Percentiles rank a stretch among this genome's conserved stretches.
Conservation (phyloP, 805 yeast species). For the Candida boleticola region DNA sequence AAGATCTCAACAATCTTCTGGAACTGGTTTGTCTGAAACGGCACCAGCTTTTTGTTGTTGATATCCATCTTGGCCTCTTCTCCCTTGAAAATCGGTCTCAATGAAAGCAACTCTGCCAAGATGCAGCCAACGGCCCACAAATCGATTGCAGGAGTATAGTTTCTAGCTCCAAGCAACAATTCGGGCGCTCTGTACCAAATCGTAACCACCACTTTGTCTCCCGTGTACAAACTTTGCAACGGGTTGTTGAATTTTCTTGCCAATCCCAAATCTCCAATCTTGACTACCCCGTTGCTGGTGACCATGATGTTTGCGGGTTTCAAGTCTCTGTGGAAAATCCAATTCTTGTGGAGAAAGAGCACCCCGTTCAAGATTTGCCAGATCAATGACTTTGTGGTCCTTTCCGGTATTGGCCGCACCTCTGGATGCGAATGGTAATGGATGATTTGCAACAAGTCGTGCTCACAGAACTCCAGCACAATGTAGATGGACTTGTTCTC, state of each 20-base stretch:
- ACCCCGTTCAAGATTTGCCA: slow-evolving; percentile 95
- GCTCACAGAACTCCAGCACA: slow-evolving; percentile 96
- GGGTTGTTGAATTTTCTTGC: slow-evolving; percentile 88
- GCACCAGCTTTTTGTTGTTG: slow-evolving; percentile 79
- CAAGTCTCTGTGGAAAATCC: slow-evolving; percentile 93
- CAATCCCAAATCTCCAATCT: slow-evolving; percentile 92
- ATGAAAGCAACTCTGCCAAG: slow-evolving; percentile 81
- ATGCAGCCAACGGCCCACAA: slow-evolving; percentile 97
- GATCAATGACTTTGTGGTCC: slow-evolving; percentile 76
- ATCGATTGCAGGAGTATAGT: slow-evolving; percentile 90
- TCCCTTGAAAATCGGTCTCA: slow-evolving; percentile 94
- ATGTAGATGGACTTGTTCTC: slow-evolving; percentile 89
- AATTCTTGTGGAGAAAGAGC: slow-evolving; percentile 86
- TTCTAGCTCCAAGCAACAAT: slow-evolving; percentile 82
- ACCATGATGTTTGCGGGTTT: slow-evolving; percentile 99
- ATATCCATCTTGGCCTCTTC: slow-evolving; percentile 94
- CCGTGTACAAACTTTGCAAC: slow-evolving; percentile 79
- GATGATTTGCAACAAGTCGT: slow-evolving; percentile 89
- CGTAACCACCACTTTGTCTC: slow-evolving; percentile 95
- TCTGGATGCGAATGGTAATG: slow-evolving; percentile 94
- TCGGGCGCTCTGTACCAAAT: slow-evolving; percentile 98
- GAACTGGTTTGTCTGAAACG: slow-evolving; percentile 91
- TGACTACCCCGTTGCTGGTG: slow-evolving; percentile 81
- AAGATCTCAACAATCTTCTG: slow-evolving; percentile 88
- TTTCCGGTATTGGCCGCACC: slow-evolving; percentile 70